Evolutionary conservation across 805 yeast species (phyloP).

Genomic region (Jamesozyma lodderae): DNA sequence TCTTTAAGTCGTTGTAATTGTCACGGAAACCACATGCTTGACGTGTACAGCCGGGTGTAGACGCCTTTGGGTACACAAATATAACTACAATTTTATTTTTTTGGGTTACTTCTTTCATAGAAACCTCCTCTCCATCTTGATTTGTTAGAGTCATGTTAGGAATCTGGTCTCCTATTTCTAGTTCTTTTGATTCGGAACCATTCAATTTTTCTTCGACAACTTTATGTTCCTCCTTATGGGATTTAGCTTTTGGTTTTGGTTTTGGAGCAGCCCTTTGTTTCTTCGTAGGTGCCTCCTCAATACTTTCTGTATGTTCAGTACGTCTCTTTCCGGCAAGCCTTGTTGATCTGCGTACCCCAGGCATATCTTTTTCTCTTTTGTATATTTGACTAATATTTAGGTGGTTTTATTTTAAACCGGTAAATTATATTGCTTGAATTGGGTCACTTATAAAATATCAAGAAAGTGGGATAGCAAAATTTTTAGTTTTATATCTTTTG

Average conservation of each 20-base stretch:
- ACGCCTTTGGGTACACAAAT: constrained; percentile 83
- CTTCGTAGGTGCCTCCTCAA: constrained; percentile 2
- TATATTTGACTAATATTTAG: too few relatives aligned
- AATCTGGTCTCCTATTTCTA: constrained; percentile 51
- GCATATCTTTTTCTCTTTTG: too few relatives aligned
- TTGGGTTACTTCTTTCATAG: constrained; percentile 35
- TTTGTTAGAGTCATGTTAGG: constrained; percentile 57
- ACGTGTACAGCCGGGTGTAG: constrained; percentile 93
- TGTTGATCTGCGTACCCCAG: constrained; percentile 27
- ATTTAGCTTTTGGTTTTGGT: neutral
- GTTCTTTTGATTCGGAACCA: constrained; percentile 3
- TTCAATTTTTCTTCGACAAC: neutral
- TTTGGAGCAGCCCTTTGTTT: neutral
- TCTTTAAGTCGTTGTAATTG: constrained; percentile 36
- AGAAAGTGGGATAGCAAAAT: too few relatives aligned
- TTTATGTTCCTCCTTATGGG: constrained; percentile 5
- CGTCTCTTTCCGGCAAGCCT: constrained; percentile 15
- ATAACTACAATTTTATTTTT: constrained; percentile 41
- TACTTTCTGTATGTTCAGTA: constrained; percentile 4
- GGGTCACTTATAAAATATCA: too few relatives aligned
- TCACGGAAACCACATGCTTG: constrained; percentile 87
- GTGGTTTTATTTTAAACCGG: too few relatives aligned
- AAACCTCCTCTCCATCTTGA: constrained; percentile 60
- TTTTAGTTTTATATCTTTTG: too few relatives aligned
- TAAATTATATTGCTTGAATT: too few relatives aligned